Evolutionary conservation across 2,329 filamentous ascomycete genomes (phyloP).

Genomic region (Geosmithia morbida): DNA sequence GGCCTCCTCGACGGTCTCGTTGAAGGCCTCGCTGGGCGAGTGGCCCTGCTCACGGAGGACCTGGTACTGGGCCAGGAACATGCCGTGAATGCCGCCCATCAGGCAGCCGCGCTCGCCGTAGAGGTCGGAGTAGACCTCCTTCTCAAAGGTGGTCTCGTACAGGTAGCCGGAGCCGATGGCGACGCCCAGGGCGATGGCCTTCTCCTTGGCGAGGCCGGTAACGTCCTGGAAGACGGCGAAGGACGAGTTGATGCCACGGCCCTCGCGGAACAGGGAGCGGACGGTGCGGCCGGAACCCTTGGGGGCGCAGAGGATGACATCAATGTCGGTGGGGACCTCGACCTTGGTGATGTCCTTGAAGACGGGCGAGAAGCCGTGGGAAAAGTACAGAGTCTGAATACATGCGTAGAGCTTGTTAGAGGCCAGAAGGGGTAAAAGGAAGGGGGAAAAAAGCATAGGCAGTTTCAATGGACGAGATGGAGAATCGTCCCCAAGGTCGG

Average conservation of each 20-base stretch:
- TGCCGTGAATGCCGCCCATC: constrained; percentile 99
- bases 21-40: constrained; percentile 96
- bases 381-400: constrained; percentile 99
- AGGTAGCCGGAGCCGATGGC: constrained; percentile 96
- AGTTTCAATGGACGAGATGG: background rate
- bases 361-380: constrained; percentile 98
- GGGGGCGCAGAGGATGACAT: constrained; percentile 98
- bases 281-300: constrained; percentile 99
- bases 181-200: constrained; percentile 90
- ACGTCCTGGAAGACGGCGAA: constrained; percentile 98
- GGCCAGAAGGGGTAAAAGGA: no score
- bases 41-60: constrained; percentile 98
- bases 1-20: constrained; percentile 99
- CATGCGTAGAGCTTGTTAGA: no score
- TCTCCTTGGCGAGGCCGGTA: constrained; percentile 95
- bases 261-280: constrained; percentile 96
- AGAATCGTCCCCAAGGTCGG: no score
- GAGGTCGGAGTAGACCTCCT: constrained; percentile 99
- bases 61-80: constrained; percentile 99
- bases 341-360: constrained; percentile 99
- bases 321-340: constrained; percentile 86
- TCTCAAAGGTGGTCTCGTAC: constrained; percentile 99
- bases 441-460: background rate
- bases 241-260: constrained; percentile 98
- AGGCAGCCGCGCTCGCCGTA: constrained; percentile 99